These are phyloP conservation scores for Calonectria leucothoes DNA, from an alignment of 2,329 filamentous ascomycete species.

Conservation along the genomic window DNA sequence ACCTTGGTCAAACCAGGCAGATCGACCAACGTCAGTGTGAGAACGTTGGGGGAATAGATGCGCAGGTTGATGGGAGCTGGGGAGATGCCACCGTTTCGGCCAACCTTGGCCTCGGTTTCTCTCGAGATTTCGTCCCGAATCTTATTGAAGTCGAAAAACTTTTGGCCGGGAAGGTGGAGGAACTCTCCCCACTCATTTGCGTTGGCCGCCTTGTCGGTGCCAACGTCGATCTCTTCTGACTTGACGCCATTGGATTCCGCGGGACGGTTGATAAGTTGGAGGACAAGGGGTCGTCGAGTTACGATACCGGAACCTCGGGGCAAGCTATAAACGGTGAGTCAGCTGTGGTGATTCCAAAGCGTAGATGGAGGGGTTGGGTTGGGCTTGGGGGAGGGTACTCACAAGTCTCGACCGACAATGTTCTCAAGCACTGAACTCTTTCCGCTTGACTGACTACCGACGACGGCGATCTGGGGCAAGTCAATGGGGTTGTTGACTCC, in stretches of 20 bases:
- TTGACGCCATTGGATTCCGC: conserved; percentile 80
- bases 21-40: conserved; percentile 96
- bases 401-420: conserved; percentile 99
- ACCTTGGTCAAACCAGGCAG: conserved; percentile 96
- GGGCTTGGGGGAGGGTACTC: conserved; percentile 55
- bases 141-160: conserved; percentile 98
- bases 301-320: conserved; percentile 98
- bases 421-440: conserved; percentile 99
- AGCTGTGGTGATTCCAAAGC: conserved; percentile 23
- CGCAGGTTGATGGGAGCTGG: conserved; percentile 96
- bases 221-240: conserved; percentile 71
- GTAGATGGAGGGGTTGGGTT: conserved; percentile 19
- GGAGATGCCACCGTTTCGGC: conserved; percentile 95
- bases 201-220: conserved; percentile 89
- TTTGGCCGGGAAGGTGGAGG: conserved; percentile 95
- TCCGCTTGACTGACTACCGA: conserved; percentile 98
- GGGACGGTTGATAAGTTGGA: conserved; percentile 96
- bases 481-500: conserved; percentile 99
- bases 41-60: conserved; percentile 98
- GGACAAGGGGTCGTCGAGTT: conserved; percentile 92
- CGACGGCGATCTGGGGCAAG: conserved; percentile 96
- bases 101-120: conserved; percentile 97
- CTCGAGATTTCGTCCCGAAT: conserved; percentile 97
- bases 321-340: conserved; percentile 67
- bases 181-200: conserved; percentile 99